Conservation (phyloP, 257 asterid species). For the Primulina eburnea region DNA sequence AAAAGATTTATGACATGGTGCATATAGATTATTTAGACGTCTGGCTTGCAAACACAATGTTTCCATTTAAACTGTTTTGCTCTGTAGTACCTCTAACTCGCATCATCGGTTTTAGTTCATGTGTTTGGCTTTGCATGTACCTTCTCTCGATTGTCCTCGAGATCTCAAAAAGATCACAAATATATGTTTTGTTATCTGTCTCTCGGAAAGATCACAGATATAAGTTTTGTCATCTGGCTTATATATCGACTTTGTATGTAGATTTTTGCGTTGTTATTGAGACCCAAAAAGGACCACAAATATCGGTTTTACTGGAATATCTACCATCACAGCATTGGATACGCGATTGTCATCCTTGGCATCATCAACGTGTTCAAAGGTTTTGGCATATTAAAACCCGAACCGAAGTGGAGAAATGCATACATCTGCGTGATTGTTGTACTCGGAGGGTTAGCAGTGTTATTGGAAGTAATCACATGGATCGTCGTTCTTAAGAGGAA, state of each 20-base stretch:
- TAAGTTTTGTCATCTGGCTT: background rate
- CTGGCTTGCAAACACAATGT: background rate
- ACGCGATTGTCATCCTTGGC: slow-evolving; percentile 52
- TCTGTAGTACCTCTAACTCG: background rate
- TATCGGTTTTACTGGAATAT: slow-evolving; percentile 73
- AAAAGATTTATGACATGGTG: background rate
- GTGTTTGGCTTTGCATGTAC: slow-evolving; percentile 20
- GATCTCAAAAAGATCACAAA: background rate
- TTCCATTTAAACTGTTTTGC: background rate
- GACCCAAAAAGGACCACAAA: slow-evolving; percentile 86
- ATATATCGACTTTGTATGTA: slow-evolving; percentile 22
- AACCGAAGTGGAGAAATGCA: slow-evolving; percentile 57
- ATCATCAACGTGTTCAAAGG: slow-evolving; percentile 82
- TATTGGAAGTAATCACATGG: slow-evolving; percentile 73
- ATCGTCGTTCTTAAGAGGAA: slow-evolving; percentile 51
- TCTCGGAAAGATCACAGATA: background rate
- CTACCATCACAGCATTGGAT: slow-evolving; percentile 76
- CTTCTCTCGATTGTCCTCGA: background rate
- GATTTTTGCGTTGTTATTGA: slow-evolving; percentile 69
- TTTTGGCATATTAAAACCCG: slow-evolving; percentile 56
- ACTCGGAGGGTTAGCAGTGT: slow-evolving; percentile 51
- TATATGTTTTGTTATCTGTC: no score
- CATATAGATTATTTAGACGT: no score
- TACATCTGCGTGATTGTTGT: slow-evolving; percentile 42
- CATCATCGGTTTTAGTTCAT: background rate